Base-by-base conservation (phyloP, 306 rosid species). In the Vicia faba region DNA sequence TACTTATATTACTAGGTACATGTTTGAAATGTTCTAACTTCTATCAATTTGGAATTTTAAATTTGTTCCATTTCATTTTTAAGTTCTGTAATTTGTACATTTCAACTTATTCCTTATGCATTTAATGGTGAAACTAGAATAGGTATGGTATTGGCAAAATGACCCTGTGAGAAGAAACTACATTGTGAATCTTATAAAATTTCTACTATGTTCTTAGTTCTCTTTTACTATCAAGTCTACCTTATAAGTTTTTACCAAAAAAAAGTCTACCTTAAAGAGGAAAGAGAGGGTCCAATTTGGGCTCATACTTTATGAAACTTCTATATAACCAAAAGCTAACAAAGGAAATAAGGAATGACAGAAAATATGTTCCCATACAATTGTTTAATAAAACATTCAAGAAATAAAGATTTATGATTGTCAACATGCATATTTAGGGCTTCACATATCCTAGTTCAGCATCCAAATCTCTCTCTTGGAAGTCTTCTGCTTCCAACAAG, bases 381-480 rank as follows among this genome's bases (percentile, higher is more conserved):
- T 0, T 1, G 5, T 31, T 51, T 10, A 0, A 66, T 23, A 18
- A 64, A 29, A 14, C 38, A 51, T 51, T 40, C 23, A 2, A 50
- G 39, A 14, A 2, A 18, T 23, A 18, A 2, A 28, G 26, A 46
- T 35, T 8, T 26, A 35, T 14, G 5, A 1, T 29, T 8, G 11
- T 29, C 41, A 13, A 29, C 11, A 45, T 64, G 10, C 14, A 20
- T 33, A 16, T 49, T 33, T 40, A 18, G 4, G 19, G 67, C 2
- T 49, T 38, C 18, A 69, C 73, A 73, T 38, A 69, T 41, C 77
- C 80, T 5, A 79, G 29, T 50, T 14, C 73, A 15, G 60, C 76
- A 48, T 79, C 65, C 61, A 69, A 41, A 57, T 69, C 73, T 14
- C 2, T 69, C 44, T 55, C 72, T 36, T 61, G 4, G 0, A 73